phyloP scores from a whole-genome alignment of 106 monocot genomes.

The Chionographis japonica region DNA sequence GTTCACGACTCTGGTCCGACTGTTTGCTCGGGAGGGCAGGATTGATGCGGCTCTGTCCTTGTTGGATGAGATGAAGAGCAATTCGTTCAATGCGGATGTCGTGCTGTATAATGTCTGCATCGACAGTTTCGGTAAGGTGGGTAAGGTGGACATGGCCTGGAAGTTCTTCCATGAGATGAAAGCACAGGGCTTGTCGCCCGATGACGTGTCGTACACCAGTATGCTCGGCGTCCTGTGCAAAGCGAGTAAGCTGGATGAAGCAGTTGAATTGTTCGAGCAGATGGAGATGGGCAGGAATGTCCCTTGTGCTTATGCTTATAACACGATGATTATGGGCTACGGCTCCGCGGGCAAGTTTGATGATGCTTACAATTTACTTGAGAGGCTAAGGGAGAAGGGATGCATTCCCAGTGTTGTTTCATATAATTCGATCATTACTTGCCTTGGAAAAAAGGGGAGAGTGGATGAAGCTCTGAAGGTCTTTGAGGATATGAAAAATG shows the following conservation, averaged over 20 bases:
- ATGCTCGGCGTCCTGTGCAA: slow-evolving; percentile 92
- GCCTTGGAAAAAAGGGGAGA: slow-evolving; percentile 71
- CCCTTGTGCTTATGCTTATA: slow-evolving; percentile 94
- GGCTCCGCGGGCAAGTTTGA: slow-evolving; percentile 82
- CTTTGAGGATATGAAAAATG: slow-evolving; percentile 92
- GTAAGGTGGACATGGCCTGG: slow-evolving; percentile 98
- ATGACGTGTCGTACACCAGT: slow-evolving; percentile 94
- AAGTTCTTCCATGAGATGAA: slow-evolving; percentile 98
- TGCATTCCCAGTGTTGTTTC: slow-evolving; percentile 95
- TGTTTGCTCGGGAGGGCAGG: slow-evolving; percentile 64
- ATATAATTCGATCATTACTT: slow-evolving; percentile 94
- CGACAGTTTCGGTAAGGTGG: slow-evolving; percentile 91
- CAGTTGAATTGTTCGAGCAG: slow-evolving; percentile 74
- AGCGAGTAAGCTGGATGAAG: slow-evolving; percentile 63
- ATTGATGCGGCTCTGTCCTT: slow-evolving; percentile 71
- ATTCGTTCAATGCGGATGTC: slow-evolving; percentile 67
- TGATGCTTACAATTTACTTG: slow-evolving; percentile 70
- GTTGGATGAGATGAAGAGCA: slow-evolving; percentile 88
- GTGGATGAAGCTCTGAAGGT: slow-evolving; percentile 71
- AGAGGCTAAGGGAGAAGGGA: slow-evolving; percentile 85
- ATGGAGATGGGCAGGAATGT: slow-evolving; percentile 71
- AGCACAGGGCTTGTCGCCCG: slow-evolving; percentile 74
- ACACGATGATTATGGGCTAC: slow-evolving; percentile 98
- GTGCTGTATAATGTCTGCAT: slow-evolving; percentile 95
- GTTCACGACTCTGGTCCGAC: slow-evolving; percentile 88